These are phyloP conservation scores for Neurospora sp. DNA, from an alignment of 495 filamentous ascomycete species.

Conservation along the genomic window DNA sequence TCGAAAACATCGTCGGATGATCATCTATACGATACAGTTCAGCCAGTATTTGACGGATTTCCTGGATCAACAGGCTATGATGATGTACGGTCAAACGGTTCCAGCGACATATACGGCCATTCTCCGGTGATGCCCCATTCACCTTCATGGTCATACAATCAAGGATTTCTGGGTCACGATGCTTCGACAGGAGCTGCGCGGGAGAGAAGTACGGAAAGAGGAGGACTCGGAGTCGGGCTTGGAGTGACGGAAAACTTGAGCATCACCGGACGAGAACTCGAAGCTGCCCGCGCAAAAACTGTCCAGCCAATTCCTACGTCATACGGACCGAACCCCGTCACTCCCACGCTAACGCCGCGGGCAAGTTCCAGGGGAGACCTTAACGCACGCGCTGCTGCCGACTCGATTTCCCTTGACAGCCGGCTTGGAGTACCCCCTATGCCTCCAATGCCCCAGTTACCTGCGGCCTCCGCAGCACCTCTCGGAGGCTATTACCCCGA, in stretches of 20 bases:
- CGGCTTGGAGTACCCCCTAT: constrained; percentile 10
- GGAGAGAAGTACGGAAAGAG: neutral
- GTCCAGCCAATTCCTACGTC: constrained; percentile 13
- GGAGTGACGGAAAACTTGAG: constrained; percentile 1
- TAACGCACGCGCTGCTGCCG: constrained; percentile 3
- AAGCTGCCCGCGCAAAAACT: constrained; percentile 18
- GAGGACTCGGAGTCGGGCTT: neutral
- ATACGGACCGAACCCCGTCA: constrained; percentile 26
- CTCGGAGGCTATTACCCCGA: constrained; percentile 1
- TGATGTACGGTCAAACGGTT: constrained; percentile 17
- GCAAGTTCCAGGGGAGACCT: constrained; percentile 9
- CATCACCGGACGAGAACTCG: constrained; percentile 20
- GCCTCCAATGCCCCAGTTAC: constrained; percentile 9
- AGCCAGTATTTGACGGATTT: constrained; percentile 22
- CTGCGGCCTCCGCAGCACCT: constrained; percentile 1
- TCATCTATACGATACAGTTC: constrained; percentile 15
- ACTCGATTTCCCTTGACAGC: constrained; percentile 12
- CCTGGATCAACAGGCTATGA: constrained; percentile 27
- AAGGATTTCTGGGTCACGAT: constrained; percentile 4
- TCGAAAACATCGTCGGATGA: constrained; percentile 19
- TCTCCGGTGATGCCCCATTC: constrained; percentile 16
- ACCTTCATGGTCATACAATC: constrained; percentile 8
- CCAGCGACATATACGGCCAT: constrained; percentile 8
- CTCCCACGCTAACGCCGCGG: constrained; percentile 20
- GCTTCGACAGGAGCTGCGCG: neutral